Conservation (phyloP, 2,329 filamentous ascomycete genomes). For the Xylaria sp. region DNA sequence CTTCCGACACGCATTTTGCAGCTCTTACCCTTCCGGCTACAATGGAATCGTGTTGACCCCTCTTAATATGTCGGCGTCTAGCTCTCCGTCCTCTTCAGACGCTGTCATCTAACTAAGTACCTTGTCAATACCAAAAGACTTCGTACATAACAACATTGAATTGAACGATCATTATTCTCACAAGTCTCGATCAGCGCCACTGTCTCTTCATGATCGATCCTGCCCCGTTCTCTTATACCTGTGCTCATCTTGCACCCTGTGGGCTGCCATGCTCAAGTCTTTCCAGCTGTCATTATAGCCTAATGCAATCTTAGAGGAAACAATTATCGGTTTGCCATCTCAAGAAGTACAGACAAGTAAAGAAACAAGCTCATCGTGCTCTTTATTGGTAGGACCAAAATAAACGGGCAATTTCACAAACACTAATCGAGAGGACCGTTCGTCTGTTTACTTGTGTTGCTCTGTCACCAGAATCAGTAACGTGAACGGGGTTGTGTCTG, state of each 20-base stretch:
- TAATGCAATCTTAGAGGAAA: not conserved
- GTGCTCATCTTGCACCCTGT: not conserved
- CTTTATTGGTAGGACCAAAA: not conserved
- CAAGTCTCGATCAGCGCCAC: not conserved
- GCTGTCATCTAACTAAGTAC: not conserved
- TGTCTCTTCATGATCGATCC: not conserved
- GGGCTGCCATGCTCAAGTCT: not conserved
- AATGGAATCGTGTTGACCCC: not conserved
- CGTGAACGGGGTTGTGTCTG: not conserved
- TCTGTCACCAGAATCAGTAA: not conserved
- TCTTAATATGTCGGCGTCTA: not conserved
- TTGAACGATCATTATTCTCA: not conserved
- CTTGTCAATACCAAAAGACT: not conserved
- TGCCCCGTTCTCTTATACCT: not conserved
- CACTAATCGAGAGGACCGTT: not conserved
- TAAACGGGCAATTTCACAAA: not conserved
- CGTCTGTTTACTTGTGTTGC: not conserved
- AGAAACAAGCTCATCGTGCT: not conserved
- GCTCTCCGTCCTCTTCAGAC: not conserved
- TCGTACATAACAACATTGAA: not conserved
- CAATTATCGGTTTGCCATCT: not conserved
- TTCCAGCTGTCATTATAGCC: not conserved
- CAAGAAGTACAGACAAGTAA: not conserved
- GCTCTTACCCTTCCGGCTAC: not conserved
- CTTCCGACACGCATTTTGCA: not conserved